phyloP scores from a whole-genome alignment of 176 grass and related monocot species.

The Carex littledalei region DNA sequence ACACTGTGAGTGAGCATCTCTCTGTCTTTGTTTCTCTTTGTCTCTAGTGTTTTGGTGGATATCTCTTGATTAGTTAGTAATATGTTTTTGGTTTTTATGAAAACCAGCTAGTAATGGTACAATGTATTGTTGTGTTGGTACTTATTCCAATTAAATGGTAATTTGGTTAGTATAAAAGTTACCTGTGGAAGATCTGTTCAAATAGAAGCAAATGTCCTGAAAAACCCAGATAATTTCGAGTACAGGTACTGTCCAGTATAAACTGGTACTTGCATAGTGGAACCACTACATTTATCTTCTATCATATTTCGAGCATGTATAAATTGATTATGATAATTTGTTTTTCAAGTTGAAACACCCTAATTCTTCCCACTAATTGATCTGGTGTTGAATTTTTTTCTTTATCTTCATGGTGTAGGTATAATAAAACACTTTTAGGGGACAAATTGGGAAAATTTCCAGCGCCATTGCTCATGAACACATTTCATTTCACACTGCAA shows the following conservation, averaged over 20 bases:
- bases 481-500: constrained; percentile 96
- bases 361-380: neutral
- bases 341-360: neutral
- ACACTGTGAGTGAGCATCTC: constrained; percentile 69
- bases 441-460: constrained; percentile 99
- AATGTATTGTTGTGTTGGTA: neutral
- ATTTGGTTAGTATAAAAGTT: neutral
- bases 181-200: neutral
- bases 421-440: constrained; percentile 96
- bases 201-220: neutral
- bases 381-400: neutral
- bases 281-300: neutral
- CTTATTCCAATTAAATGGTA: neutral
- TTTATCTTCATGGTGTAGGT: constrained; percentile 36
- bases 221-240: neutral
- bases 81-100: neutral
- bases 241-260: neutral
- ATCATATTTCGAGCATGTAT: neutral
- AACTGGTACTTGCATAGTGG: neutral
- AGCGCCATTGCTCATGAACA: constrained; percentile 98
- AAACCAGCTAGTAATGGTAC: neutral
- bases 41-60: neutral
- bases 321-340: neutral
- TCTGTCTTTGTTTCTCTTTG: neutral
- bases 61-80: neutral